Base-by-base conservation (phyloP, 192 early-diverging fungal genomes). In the Jimgerdemannia flammicorona region DNA sequence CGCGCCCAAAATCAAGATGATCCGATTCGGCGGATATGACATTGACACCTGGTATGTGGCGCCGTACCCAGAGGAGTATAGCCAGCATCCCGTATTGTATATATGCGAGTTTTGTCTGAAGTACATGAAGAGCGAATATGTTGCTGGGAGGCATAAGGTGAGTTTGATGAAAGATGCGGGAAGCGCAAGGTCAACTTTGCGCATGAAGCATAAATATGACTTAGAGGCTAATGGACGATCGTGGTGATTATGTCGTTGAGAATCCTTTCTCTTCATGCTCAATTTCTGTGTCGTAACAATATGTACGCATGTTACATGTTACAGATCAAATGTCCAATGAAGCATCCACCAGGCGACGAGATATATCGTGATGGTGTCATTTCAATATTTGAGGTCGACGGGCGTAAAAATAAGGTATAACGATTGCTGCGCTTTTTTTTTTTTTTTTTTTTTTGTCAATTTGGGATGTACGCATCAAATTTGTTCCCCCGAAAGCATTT, bases 101-200 rank as follows among this genome's bases (percentile, higher is more conserved):
- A 88, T 99, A 66, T 99, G 98, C 86, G 98, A 99, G 84, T 98
- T 89, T 77, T 99, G 98, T 77, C 84, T 99, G 77, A 98, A 98
- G 82, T 98, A 98, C 80, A 97, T 98, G 92, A 98, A 97, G 77
- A 95, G 92, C 77, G 83, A 86, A 43, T 99, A 90, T 80, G 89
- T 92, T 43, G 89, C 92, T 41, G 84, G 84, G 7, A 85, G 96
- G 64, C 98, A 99, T 70, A 90, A 92, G 82, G 81, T 88, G 81
- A 67, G 74, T 44, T 4, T 40, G 19, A 20, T 9, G 9, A 70
- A 41, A 18, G 42, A 67, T 74, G 43, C 39, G 9, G 49, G 66
- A 74, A 19, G 64, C 69, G 29, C 43, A 64, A 64, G 67, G 4
- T 44, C 43, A 3, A 29, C 29, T 1, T 29, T 29, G n/a, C 3